Percentiles rank a stretch among this genome's conserved stretches.
Evolutionary conservation across 768 basidiomycete species (phyloP).

Genomic region (Hericium rajendrae): DNA sequence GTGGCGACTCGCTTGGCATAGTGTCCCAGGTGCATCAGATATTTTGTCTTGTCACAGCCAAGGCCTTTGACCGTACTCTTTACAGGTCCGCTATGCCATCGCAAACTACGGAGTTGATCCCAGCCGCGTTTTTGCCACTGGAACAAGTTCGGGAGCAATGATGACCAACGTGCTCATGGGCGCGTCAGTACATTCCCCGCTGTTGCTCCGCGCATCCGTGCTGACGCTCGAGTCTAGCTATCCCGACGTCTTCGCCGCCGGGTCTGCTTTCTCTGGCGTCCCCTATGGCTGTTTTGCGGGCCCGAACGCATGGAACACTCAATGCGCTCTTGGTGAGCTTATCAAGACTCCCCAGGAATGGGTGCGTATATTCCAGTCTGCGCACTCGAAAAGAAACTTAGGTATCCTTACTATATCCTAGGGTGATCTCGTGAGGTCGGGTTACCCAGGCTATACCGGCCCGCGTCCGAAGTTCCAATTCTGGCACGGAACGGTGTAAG

Average conservation of each 20-base stretch:
- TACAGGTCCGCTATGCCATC: conserved; percentile 32
- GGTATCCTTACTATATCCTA: no score
- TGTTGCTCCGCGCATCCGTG: no score
- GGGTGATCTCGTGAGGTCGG: no score
- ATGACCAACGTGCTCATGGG: conserved; percentile 50
- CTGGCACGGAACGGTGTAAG: conserved; percentile 42
- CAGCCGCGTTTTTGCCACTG: conserved; percentile 38
- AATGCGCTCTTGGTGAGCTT: conserved; percentile 23
- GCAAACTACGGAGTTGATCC: conserved; percentile 38
- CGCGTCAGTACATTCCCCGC: conserved; percentile 13
- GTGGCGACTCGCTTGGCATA: conserved; percentile 46
- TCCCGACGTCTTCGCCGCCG: conserved; percentile 39
- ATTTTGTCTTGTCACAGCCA: no score
- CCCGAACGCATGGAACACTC: conserved; percentile 33
- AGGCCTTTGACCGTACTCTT: no score
- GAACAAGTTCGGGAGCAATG: conserved; percentile 47
- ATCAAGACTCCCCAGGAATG: neutral
- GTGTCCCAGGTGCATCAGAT: conserved; percentile 26
- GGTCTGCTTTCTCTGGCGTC: conserved; percentile 41
- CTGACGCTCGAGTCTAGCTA: neutral
- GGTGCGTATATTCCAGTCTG: conserved; percentile 22
- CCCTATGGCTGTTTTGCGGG: conserved; percentile 46
- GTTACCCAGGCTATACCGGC: conserved; percentile 44
- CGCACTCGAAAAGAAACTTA: no score
- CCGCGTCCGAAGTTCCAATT: conserved; percentile 41